Evolutionary conservation across 2,329 filamentous ascomycete species (phyloP).

Genomic region (Sporothrix curviconia): DNA sequence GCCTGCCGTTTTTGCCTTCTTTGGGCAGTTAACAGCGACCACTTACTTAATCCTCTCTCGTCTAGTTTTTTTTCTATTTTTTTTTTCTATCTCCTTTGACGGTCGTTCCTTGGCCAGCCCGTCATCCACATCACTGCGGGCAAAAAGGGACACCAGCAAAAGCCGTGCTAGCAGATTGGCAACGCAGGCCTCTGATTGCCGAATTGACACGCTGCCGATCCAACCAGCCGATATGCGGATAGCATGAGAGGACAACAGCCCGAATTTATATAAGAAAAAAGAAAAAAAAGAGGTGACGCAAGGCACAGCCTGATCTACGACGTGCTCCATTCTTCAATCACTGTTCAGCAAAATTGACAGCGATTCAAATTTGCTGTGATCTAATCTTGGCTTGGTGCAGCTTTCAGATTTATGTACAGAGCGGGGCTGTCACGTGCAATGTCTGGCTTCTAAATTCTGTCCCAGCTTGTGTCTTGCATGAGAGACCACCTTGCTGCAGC

Average conservation of each 20-base stretch:
- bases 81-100: background rate
- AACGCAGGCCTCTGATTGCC: background rate
- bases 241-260: too few relatives aligned
- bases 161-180: background rate
- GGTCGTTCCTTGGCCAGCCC: background rate
- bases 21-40: background rate
- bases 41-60: background rate
- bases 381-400: too few relatives aligned
- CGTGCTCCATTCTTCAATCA: too few relatives aligned
- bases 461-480: background rate
- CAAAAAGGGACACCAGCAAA: background rate
- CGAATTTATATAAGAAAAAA: too few relatives aligned
- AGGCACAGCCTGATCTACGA: too few relatives aligned
- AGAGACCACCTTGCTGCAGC: background rate
- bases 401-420: too few relatives aligned
- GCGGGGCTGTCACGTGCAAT: conserved; percentile 1
- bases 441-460: too few relatives aligned
- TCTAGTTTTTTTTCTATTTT: background rate
- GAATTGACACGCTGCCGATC: background rate
- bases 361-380: too few relatives aligned
- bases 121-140: conserved; percentile 1
- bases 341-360: too few relatives aligned
- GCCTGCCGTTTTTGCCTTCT: background rate
- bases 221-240: background rate
- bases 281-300: too few relatives aligned